These are phyloP conservation scores for Massospora cicadina DNA, from an alignment of 371 early-diverging fungal species.

Conservation along the genomic window DNA sequence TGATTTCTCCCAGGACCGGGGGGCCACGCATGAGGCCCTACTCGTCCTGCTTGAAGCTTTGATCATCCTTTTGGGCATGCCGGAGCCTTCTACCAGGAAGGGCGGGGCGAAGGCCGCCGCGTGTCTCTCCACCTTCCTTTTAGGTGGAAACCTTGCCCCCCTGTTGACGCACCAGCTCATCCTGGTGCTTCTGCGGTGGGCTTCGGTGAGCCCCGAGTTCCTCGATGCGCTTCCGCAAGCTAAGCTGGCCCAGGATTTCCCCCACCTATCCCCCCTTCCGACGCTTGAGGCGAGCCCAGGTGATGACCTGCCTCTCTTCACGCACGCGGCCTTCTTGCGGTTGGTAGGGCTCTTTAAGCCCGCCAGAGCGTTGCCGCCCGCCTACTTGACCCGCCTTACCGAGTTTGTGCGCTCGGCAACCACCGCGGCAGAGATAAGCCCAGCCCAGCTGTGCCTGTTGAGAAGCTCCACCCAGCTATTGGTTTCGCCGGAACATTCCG, in stretches of 20 bases:
- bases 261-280: background rate
- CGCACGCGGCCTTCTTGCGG: background rate
- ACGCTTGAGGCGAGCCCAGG: background rate
- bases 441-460: background rate
- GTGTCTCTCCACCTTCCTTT: background rate
- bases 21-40: background rate
- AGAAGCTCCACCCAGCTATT: background rate
- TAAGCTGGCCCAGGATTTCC: background rate
- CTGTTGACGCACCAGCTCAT: background rate
- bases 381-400: background rate
- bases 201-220: background rate
- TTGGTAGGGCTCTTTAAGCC: background rate
- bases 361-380: background rate
- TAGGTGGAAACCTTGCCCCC: background rate
- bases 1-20: background rate
- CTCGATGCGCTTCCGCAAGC: background rate
- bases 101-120: background rate
- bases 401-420: background rate
- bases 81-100: background rate
- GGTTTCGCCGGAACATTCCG: background rate
- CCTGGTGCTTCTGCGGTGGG: background rate
- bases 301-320: background rate
- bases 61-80: background rate
- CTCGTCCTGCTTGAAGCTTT: background rate
- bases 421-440: background rate